Base-by-base conservation (phyloP, 2,329 filamentous ascomycete species). In the Dactylellina sp. region DNA sequence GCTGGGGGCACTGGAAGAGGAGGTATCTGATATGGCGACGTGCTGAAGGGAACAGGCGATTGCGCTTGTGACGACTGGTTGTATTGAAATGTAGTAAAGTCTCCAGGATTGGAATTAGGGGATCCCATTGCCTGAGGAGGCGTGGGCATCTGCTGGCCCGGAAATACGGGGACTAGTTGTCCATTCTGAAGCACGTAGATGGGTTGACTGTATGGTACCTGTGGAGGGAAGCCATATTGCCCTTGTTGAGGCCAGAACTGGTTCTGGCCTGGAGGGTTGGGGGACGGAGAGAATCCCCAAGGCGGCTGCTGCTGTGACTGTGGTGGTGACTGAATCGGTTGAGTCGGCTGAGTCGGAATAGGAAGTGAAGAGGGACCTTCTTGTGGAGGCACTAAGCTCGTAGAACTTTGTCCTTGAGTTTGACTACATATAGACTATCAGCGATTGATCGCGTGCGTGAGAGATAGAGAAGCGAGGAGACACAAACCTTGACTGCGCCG, bases 181-280 rank as follows among this genome's bases (percentile, higher is more conserved):
- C 68, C 68, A 49, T 65, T 65, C 35, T 72, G 68, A 46, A 72
- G 37, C 20, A 65, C 60, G 16, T 72, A 72, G 18, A 61, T 60
- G 24, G 66, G 66, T 28, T 64, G 66, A 11, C 66, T 57, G 35
- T 71, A 71, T 0, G 66, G 66, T 2, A 35, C 42, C 57, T 71
- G 59, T 2, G 61, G 61, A 28, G 66, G 59, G 20, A 59, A 72
- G 7, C 59, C 66, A 72, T 64, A 72, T 22, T 64, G 66, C 11
- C 60, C 59, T 22, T 47, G 66, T 25, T 35, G 52, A 20, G 59
- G 66, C 66, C 66, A 72, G 18, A 72, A 72, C 52, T 72, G 59
- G 53, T 35, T 42, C 25, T 64, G 66, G 20, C 52, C 24, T 12
- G 40, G 59, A 18, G 59, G 42, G 28, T 60, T 72, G 14, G 66